Evolutionary conservation across 2,329 filamentous ascomycete species (phyloP), one percentile per base, ranked within the genome.

Genomic region (Thelonectria olida): DNA sequence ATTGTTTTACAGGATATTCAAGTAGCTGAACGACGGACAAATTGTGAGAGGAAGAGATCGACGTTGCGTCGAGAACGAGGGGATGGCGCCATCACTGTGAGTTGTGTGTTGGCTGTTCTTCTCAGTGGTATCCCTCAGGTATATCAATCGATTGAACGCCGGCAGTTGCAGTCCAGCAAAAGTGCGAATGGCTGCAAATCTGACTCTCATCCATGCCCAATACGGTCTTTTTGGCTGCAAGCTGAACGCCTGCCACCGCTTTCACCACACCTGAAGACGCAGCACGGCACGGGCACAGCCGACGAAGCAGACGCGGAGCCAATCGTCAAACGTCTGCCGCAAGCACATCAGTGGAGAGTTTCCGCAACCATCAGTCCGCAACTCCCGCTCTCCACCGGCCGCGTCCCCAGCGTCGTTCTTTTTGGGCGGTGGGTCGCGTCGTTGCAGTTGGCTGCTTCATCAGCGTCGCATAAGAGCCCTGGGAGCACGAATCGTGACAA

Each of bases 11-110:
- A 25, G 57, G 31, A 51, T 34, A 48, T 19, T 23, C 15, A 42
- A 42, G 42, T 36, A 41, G 47, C 23, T 51, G 19, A 38, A 44
- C 47, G 54, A 49, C 42, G 56, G 51, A 62, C 22, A 47, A 51
- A 51, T 39, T 60, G 49, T 45, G 36, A 38, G 38, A 51, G 39
- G 41, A 36, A 58, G 39, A 20, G 68, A 71, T 71, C 65, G 65
- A 53, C 68, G 63, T 68, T 53, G 42, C 57, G 64, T 38, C 58
- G 58, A n/a, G 52, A 49, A 50, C 49, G 48, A 59, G 48, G 38
- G 50, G 20, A 71, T 69, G 61, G 65, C 68, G 67, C 47, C 54
- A 67, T 68, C 19, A 12, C 23, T 20, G 7, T 20, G 17, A 10
- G 34, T 39, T 8, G 22, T 44, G 52, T 48, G 42, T 39, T 51